Conservation (phyloP, 164 flowering plant species). For the Vitis rupestris region DNA sequence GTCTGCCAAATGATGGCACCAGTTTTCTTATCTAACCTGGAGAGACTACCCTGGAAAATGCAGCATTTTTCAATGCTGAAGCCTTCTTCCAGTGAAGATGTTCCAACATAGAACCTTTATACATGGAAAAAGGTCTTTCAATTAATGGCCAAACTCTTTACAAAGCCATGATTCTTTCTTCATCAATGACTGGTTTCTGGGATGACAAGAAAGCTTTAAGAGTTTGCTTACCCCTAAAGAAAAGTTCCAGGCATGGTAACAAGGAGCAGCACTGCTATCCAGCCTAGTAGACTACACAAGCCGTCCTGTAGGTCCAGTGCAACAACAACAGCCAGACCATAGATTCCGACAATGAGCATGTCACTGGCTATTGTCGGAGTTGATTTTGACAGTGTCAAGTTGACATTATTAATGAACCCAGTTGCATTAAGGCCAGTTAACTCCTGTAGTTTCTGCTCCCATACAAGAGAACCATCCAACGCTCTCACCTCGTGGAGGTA, state of each 20-base stretch:
- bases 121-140: not conserved
- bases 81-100: constrained; percentile 34
- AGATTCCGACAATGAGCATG: constrained; percentile 27
- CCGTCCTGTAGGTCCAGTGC: constrained; percentile 25
- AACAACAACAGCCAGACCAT: constrained; percentile 36
- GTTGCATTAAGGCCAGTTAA: constrained; percentile 27
- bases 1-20: constrained; percentile 41
- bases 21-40: constrained; percentile 24
- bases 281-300: constrained; percentile 38
- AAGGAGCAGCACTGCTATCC: constrained; percentile 13
- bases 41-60: constrained; percentile 41
- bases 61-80: constrained; percentile 24
- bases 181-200: no score
- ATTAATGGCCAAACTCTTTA: no score
- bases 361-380: constrained; percentile 40
- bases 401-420: constrained; percentile 3
- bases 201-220: no score
- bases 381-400: constrained; percentile 25
- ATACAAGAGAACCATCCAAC: constrained; percentile 26
- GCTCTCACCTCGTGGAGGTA: constrained; percentile 32
- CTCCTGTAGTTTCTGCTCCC: constrained; percentile 25
- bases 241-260: constrained; percentile 40
- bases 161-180: not conserved
- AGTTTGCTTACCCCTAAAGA: not conserved
- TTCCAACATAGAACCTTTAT: constrained; percentile 29